Conservation (phyloP, 805 yeast species). For the Schwanniomyces pseudopolymorphus region DNA sequence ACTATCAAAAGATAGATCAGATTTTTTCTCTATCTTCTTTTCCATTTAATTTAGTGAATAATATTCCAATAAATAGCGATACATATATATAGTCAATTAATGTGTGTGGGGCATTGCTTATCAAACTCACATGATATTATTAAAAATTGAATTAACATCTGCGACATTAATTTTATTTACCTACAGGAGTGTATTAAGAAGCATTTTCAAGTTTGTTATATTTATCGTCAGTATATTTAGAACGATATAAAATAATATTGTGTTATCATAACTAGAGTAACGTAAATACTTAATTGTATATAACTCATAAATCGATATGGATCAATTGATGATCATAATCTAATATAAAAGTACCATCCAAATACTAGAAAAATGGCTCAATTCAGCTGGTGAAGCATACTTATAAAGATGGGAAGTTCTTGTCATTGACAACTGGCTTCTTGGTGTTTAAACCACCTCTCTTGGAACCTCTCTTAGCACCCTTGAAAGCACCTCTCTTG, state of each 20-base stretch:
- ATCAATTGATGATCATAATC: not conserved
- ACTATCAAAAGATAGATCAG: not conserved
- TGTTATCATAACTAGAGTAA: slow-evolving; percentile 2
- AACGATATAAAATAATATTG: slow-evolving; percentile 1
- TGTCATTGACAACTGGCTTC: slow-evolving; percentile 49
- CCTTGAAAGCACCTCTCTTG: slow-evolving; percentile 26
- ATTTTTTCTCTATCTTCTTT: not conserved
- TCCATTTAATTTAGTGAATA: not conserved
- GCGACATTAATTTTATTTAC: not conserved
- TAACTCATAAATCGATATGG: not conserved
- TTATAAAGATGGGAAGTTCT: slow-evolving; percentile 71
- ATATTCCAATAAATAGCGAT: not conserved
- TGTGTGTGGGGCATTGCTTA: not conserved
- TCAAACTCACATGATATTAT: not conserved
- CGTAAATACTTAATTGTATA: slow-evolving; percentile 1
- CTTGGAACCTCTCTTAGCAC: slow-evolving; percentile 29
- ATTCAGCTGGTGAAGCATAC: slow-evolving; percentile 1
- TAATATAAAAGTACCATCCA: not conserved
- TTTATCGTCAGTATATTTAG: not conserved
- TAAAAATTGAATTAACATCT: not conserved
- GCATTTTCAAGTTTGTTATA: not conserved
- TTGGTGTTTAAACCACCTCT: slow-evolving; percentile 10
- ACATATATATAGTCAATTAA: not conserved
- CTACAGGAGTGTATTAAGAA: not conserved
- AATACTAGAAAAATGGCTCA: not conserved